Evolutionary conservation across 2,329 filamentous ascomycete genomes (phyloP), one percentile per base, ranked within the genome.

Genomic region (Fulvia fulva): DNA sequence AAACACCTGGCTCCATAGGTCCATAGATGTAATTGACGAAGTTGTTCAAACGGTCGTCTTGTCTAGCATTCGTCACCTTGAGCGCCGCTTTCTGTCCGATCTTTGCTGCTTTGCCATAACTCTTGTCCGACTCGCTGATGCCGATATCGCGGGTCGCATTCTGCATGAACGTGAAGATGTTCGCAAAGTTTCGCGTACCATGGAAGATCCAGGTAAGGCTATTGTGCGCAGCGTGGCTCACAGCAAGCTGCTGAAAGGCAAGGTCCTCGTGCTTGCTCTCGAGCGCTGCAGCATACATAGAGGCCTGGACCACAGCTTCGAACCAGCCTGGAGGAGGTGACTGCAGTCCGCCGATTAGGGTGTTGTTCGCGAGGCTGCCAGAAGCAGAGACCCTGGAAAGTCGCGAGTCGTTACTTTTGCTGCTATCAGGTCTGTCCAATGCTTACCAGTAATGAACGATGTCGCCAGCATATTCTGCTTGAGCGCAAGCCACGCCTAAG

Each of bases 211-310:
- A 70, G 5, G 63, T 58, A 7, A 71, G 63, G 50, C 61, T 55
- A 44, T 71, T 64, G 41, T 71, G 69, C 12, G 69, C 69, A 3
- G 67, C 68, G 49, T 70, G 63, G 16, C 68, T 69, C 23, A 70
- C 68, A 32, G 68, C 67, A 8, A 70, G 58, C 41, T 70, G 68
- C 55, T 68, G 68, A 55, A 68, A 70, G 12, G 64, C 67, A 2
- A 68, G 60, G 12, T 63, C 54, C 32, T 65, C 61, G 23, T 63
- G 55, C 8, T 62, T 51, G 47, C 58, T 61, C 21, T 69, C 47
- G 12, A 63, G 57, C 11, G 68, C 68, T 22, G 67, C 65, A 6
- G 65, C 61, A 44, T 68, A 70, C 23, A 68, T 61, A 6, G 68
- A 62, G 12, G 61, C 67, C 45, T 69, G 67, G 5, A 69, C 64